Conservation (phyloP, 331 rosid genomes). For the Phaseolus coccineus region DNA sequence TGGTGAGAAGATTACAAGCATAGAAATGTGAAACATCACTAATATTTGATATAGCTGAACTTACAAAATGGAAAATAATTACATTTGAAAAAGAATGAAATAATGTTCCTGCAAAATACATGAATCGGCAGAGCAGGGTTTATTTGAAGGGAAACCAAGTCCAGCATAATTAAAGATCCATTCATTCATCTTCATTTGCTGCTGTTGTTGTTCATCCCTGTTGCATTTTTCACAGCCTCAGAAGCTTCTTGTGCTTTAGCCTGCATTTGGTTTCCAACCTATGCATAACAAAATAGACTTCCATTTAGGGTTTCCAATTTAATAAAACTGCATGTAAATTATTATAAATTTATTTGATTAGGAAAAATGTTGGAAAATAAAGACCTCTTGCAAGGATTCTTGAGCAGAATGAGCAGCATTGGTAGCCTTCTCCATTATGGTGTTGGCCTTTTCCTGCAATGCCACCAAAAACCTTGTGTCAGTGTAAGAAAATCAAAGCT, state of each 20-base stretch:
- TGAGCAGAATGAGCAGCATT: slow-evolving; percentile 60
- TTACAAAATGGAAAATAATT: not conserved
- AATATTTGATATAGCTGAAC: not conserved
- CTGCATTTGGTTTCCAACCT: slow-evolving; percentile 6
- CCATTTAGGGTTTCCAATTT: not conserved
- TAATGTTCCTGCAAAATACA: not conserved
- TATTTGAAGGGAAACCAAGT: not conserved
- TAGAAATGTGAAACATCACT: not conserved
- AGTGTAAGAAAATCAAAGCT: not conserved
- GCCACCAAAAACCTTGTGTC: not conserved
- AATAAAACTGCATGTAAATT: not conserved
- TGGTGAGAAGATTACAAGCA: not conserved
- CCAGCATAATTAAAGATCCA: not conserved
- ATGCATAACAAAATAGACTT: not conserved
- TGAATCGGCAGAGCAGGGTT: not conserved
- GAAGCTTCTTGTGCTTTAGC: slow-evolving; percentile 16
- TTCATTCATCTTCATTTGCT: not conserved
- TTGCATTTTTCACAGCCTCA: not conserved
- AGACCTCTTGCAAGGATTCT: slow-evolving; percentile 57
- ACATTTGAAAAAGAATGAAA: not conserved
- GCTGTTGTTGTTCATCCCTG: not conserved
- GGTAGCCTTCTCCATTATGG: slow-evolving; percentile 50
- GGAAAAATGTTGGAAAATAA: not conserved
- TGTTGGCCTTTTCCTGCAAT: slow-evolving; percentile 52
- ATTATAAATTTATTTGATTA: not conserved